Conservation (phyloP, 208 protist genomes). For the Tritrichomonas foetus region DNA sequence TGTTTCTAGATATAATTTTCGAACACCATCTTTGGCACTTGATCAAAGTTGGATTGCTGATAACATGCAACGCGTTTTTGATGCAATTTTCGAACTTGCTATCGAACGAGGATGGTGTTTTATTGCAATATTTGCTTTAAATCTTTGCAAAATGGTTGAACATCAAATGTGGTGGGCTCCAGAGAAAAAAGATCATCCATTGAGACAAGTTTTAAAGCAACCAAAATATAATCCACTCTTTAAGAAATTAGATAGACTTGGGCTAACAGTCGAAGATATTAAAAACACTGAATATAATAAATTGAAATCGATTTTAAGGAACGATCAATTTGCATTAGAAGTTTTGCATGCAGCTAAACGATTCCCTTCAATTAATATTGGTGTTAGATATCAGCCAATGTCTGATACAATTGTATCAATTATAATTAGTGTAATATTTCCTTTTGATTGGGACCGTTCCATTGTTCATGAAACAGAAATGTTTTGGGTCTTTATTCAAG, state of each 20-base stretch:
- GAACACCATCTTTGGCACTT: not conserved
- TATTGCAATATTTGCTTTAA: not conserved
- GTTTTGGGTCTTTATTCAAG: conserved; percentile 28
- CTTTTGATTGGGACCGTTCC: not conserved
- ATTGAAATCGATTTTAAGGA: not conserved
- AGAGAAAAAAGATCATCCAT: not conserved
- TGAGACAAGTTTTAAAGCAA: not conserved
- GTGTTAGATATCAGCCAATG: not conserved
- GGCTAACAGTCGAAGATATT: not conserved
- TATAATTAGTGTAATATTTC: not conserved
- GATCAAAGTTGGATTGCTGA: conserved; percentile 87
- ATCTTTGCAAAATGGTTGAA: conserved; percentile 29
- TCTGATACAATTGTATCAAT: not conserved
- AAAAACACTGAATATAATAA: not conserved
- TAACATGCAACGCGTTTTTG: conserved; percentile 64
- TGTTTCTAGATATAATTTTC: not conserved
- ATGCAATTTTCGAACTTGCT: conserved; percentile 85
- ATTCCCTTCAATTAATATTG: not conserved
- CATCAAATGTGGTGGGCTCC: not conserved
- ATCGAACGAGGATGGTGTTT: conserved; percentile 80
- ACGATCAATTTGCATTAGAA: not conserved
- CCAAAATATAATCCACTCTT: not conserved
- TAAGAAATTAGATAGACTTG: not conserved
- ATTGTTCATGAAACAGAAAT: not conserved
- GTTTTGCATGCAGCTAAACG: not conserved